Percentiles rank a stretch among this genome's conserved stretches.
Conservation (phyloP, 2,329 filamentous ascomycete genomes). For the Dothistroma pini region DNA sequence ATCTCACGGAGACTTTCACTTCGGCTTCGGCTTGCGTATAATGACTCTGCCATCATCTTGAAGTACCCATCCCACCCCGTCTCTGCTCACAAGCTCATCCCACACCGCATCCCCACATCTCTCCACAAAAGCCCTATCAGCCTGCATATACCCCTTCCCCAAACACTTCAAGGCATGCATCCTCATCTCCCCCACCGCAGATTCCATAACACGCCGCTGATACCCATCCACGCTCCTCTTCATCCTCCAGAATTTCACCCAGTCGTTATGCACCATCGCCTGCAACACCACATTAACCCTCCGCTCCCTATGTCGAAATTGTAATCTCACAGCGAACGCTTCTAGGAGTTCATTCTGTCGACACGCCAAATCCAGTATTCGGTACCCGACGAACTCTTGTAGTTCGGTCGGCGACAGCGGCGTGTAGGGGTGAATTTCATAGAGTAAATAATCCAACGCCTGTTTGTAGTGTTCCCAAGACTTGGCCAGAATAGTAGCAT, state of each 20-base stretch:
- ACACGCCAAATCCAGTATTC: conserved; percentile 85
- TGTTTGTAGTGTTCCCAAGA: conserved; percentile 89
- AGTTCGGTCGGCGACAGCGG: conserved; percentile 68
- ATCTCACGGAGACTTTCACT: conserved; percentile 14
- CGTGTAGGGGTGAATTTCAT: conserved; percentile 63
- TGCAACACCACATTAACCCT: conserved; percentile 65
- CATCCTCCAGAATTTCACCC: conserved; percentile 70
- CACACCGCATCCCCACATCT: conserved; percentile 65
- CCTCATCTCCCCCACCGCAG: conserved; percentile 70
- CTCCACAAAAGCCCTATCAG: conserved; percentile 67
- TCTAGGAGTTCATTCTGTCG: conserved; percentile 70
- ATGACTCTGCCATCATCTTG: conserved; percentile 63
- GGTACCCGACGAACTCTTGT: conserved; percentile 74
- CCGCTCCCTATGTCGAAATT: conserved; percentile 60
- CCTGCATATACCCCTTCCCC: conserved; percentile 72
- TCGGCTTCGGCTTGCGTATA: conserved; percentile 62
- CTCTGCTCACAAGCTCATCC: conserved; percentile 63
- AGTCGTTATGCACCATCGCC: conserved; percentile 77
- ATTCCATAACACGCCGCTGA: conserved; percentile 73
- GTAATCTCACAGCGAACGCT: conserved; percentile 64
- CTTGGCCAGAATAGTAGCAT: conserved; percentile 73
- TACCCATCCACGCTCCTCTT: conserved; percentile 75
- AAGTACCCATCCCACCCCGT: conserved; percentile 77
- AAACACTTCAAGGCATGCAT: conserved; percentile 81
- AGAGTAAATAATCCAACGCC: conserved; percentile 74